phyloP scores from a whole-genome alignment of 768 basidiomycete genomes.

The Tricholoma flavovirens region DNA sequence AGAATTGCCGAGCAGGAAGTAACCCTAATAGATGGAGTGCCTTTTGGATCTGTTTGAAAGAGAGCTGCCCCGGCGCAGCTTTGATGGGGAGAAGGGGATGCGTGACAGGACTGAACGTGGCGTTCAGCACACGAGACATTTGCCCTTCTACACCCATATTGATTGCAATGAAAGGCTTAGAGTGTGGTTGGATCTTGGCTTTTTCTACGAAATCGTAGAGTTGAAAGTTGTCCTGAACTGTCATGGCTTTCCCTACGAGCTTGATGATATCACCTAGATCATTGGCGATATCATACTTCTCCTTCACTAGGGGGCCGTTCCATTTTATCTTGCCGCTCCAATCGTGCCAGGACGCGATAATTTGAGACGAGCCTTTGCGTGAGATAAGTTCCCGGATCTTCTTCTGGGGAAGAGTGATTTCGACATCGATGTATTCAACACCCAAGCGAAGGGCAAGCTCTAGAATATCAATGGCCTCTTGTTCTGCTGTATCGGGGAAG shows the following conservation, averaged over 20 bases:
- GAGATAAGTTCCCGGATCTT: slow-evolving; percentile 51
- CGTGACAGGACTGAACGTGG: slow-evolving; percentile 83
- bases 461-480: slow-evolving; percentile 71
- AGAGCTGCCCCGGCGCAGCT: slow-evolving; percentile 92
- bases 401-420: slow-evolving; percentile 68
- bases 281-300: slow-evolving; percentile 63
- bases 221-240: slow-evolving; percentile 71
- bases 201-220: slow-evolving; percentile 66
- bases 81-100: slow-evolving; percentile 81
- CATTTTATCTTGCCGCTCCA: slow-evolving; percentile 84
- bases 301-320: slow-evolving; percentile 59
- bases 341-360: slow-evolving; percentile 95
- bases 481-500: slow-evolving; percentile 74
- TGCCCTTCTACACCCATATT: slow-evolving; percentile 92
- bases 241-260: slow-evolving; percentile 80
- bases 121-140: slow-evolving; percentile 83
- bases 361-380: slow-evolving; percentile 65
- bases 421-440: slow-evolving; percentile 91
- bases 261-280: slow-evolving; percentile 86
- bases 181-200: slow-evolving; percentile 32
- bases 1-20: slow-evolving; percentile 69
- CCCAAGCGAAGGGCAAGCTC: slow-evolving; percentile 75
- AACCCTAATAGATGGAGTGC: slow-evolving; percentile 79
- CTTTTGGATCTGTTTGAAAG: slow-evolving; percentile 79
- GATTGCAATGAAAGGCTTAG: slow-evolving; percentile 88